Evolutionary conservation across 2,329 filamentous ascomycete genomes (phyloP).

Genomic region (Curvularia eragrostidis): DNA sequence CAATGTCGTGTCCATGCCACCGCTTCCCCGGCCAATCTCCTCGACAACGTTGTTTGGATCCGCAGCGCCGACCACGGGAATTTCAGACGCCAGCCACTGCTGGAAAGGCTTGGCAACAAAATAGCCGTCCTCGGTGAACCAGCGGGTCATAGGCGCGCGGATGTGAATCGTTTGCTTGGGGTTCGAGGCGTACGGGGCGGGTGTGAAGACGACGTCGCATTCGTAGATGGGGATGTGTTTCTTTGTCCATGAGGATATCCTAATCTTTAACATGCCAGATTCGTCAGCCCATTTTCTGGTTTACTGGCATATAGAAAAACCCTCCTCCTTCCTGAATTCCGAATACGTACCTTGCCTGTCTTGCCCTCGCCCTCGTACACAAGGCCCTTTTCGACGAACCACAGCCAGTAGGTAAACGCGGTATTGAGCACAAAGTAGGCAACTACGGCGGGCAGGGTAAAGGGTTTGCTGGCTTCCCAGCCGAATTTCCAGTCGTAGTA

Average conservation of each 20-base stretch:
- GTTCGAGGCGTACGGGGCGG: conserved; percentile 37
- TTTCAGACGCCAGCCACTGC: conserved; percentile 72
- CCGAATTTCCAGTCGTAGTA: conserved; percentile 89
- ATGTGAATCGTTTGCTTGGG: conserved; percentile 59
- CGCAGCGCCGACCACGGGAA: conserved; percentile 69
- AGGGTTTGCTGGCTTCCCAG: conserved; percentile 84
- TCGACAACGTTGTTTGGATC: conserved; percentile 64
- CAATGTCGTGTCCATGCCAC: conserved; percentile 28
- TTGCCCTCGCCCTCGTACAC: conserved; percentile 79
- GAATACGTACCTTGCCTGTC: conserved; percentile 66
- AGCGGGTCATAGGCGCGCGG: conserved; percentile 70
- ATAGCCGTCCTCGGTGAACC: conserved; percentile 75
- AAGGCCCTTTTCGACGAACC: conserved; percentile 78
- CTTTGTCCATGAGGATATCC: conserved; percentile 72
- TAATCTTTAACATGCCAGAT: conserved; percentile 61
- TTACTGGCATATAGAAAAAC: neutral
- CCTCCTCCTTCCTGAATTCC: neutral
- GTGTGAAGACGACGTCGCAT: conserved; percentile 67
- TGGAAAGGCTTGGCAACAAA: conserved; percentile 81
- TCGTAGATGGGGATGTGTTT: conserved; percentile 86
- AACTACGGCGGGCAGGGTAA: conserved; percentile 78
- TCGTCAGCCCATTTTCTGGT: neutral
- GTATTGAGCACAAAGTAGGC: conserved; percentile 82
- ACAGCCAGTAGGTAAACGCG: conserved; percentile 82
- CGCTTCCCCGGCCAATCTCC: conserved; percentile 51